phyloP scores from a whole-genome alignment of 805 yeast species.

The Ogataea henricii region DNA sequence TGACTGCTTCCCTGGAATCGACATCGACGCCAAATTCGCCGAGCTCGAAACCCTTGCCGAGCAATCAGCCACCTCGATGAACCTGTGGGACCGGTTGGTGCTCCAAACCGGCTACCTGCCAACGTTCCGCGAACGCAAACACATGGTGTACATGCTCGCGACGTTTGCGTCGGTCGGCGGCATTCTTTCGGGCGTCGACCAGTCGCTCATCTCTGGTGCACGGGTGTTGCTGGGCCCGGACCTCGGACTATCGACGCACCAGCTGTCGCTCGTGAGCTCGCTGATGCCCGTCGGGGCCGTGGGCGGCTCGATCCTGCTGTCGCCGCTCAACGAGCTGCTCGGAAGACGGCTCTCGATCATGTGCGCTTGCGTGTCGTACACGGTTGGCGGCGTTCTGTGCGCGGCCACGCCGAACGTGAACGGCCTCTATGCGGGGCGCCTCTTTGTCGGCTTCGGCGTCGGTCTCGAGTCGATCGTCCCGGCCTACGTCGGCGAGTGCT shows the following conservation, averaged over 20 bases:
- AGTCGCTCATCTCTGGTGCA: constrained; percentile 68
- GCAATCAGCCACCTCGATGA: constrained; percentile 33
- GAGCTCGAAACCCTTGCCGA: constrained; percentile 38
- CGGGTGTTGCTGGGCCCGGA: constrained; percentile 48
- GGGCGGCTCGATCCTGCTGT: constrained; percentile 59
- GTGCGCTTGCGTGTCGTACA: constrained; percentile 59
- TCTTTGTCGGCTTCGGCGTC: constrained; percentile 61
- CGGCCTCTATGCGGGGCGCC: constrained; percentile 62
- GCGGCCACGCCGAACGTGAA: constrained; percentile 48
- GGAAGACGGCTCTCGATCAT: constrained; percentile 60
- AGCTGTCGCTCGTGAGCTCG: constrained; percentile 55
- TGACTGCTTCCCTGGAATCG: constrained; percentile 32
- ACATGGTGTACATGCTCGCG: constrained; percentile 54
- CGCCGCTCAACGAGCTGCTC: constrained; percentile 55
- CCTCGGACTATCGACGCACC: constrained; percentile 41
- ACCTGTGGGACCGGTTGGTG: constrained; percentile 41
- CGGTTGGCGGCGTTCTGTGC: constrained; percentile 61
- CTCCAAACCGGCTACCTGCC: constrained; percentile 38
- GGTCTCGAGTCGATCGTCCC: constrained; percentile 71
- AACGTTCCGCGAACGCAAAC: constrained; percentile 45
- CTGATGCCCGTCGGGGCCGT: constrained; percentile 73
- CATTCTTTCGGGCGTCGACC: constrained; percentile 65
- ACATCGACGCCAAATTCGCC: constrained; percentile 39
- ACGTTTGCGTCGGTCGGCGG: constrained; percentile 65
- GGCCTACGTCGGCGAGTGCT: constrained; percentile 61